Percentiles rank a stretch among this genome's conserved stretches.
These are phyloP conservation scores for Cornus controversa DNA, from an alignment of 148 eudicot species.

Conservation along the genomic window DNA sequence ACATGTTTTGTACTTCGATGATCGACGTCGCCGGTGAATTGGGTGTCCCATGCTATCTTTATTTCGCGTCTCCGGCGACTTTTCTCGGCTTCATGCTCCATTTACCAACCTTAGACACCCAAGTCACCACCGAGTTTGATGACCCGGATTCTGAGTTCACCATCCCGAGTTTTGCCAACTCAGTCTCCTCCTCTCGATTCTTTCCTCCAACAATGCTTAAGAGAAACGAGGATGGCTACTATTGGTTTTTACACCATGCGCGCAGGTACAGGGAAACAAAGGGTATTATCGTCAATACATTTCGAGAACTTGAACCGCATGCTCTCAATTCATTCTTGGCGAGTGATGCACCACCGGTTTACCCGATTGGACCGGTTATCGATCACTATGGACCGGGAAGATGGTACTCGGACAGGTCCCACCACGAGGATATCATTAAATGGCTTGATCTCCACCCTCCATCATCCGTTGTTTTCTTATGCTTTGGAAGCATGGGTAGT, in stretches of 20 bases:
- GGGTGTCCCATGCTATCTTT: slow-evolving; percentile 9
- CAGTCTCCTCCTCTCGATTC: slow-evolving; percentile 13
- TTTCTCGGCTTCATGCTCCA: slow-evolving; percentile 25
- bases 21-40: slow-evolving; percentile 24
- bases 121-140: not conserved
- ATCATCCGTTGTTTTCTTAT: slow-evolving; percentile 50
- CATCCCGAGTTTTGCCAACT: slow-evolving; percentile 21
- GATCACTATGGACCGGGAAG: slow-evolving; percentile 7
- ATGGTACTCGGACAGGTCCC: not conserved
- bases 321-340: slow-evolving; percentile 14
- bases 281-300: slow-evolving; percentile 50
- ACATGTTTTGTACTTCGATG: slow-evolving; percentile 28
- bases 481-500: slow-evolving; percentile 61
- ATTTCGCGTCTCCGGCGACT: slow-evolving; percentile 22
- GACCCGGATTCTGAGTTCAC: slow-evolving; percentile 11
- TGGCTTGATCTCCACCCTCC: slow-evolving; percentile 55
- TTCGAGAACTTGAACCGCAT: slow-evolving; percentile 33
- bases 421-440: slow-evolving; percentile 11
- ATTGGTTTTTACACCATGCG: not conserved
- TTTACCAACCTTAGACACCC: slow-evolving; percentile 5
- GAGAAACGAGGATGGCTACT: slow-evolving; percentile 18
- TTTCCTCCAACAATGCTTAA: not conserved
- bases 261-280: slow-evolving; percentile 25
- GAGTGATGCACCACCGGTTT: slow-evolving; percentile 22
- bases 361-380: slow-evolving; percentile 51